Evolutionary conservation across 2,329 filamentous ascomycete species (phyloP).

Genomic region (Fusarium pseudonygamai): DNA sequence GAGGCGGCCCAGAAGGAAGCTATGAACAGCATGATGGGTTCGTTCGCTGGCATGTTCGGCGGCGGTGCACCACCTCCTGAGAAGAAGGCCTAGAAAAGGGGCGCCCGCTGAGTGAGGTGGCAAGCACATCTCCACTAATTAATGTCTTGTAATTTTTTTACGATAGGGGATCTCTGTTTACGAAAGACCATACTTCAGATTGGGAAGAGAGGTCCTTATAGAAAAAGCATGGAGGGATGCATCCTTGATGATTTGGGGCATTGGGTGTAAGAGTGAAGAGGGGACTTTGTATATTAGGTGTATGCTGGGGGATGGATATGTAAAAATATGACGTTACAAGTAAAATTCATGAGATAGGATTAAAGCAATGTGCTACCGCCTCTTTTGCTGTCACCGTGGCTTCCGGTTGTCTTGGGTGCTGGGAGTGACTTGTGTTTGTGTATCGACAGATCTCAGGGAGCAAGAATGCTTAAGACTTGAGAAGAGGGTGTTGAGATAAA

Average conservation of each 20-base stretch:
- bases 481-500: no score
- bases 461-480: no score
- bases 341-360: not conserved
- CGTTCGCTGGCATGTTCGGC: conserved; percentile 58
- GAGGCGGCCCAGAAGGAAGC: conserved; percentile 91
- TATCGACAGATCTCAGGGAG: no score
- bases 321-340: conserved; percentile 30
- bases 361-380: not conserved
- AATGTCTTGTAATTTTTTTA: conserved; percentile 44
- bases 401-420: not conserved
- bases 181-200: conserved; percentile 22
- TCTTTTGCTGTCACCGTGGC: not conserved
- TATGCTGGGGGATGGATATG: conserved; percentile 21
- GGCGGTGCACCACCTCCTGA: conserved; percentile 27
- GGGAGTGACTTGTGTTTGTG: not conserved
- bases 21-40: conserved; percentile 90
- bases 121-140: conserved; percentile 45
- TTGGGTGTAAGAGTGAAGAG: conserved; percentile 28
- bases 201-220: conserved; percentile 28
- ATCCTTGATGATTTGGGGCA: conserved; percentile 5
- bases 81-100: conserved; percentile 36
- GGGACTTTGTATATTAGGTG: conserved; percentile 36
- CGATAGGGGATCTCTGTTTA: conserved; percentile 6
- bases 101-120: conserved; percentile 8
- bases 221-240: conserved; percentile 28